Evolutionary conservation across 2,329 filamentous ascomycete genomes (phyloP).

Genomic region (Calonectria naviculata): DNA sequence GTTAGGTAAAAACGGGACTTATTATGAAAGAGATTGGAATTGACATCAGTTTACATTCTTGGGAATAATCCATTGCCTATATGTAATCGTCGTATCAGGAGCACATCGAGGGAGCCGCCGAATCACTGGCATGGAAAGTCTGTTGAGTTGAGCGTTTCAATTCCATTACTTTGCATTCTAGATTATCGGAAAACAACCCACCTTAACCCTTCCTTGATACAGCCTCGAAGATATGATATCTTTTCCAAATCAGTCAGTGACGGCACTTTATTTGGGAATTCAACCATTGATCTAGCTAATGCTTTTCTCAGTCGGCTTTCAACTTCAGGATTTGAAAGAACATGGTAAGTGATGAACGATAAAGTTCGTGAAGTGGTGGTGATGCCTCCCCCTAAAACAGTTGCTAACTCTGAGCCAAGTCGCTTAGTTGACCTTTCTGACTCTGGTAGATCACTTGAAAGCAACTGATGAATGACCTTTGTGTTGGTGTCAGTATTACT

Average conservation of each 20-base stretch:
- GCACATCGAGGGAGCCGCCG: not conserved
- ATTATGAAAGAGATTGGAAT: not conserved
- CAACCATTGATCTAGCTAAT: not conserved
- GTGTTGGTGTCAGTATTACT: not conserved
- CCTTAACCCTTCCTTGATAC: not conserved
- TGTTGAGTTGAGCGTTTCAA: not conserved
- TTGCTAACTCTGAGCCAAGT: too few relatives aligned
- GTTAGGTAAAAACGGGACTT: not conserved
- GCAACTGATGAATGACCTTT: not conserved
- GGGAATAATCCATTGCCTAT: not conserved
- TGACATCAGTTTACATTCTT: not conserved
- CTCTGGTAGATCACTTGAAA: not conserved
- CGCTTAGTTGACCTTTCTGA: not conserved
- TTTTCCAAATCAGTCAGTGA: not conserved
- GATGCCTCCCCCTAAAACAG: too few relatives aligned
- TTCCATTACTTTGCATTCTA: not conserved
- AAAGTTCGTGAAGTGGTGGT: not conserved
- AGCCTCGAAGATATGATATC: not conserved
- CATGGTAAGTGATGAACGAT: not conserved
- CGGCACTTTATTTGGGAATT: not conserved
- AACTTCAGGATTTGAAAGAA: not conserved
- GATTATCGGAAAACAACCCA: not conserved
- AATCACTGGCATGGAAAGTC: not conserved
- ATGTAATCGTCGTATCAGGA: not conserved
- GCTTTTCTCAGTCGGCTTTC: not conserved